These are phyloP conservation scores for Phytophthora ohioensis DNA, from an alignment of 352 stramenopile genomes.

Conservation along the genomic window DNA sequence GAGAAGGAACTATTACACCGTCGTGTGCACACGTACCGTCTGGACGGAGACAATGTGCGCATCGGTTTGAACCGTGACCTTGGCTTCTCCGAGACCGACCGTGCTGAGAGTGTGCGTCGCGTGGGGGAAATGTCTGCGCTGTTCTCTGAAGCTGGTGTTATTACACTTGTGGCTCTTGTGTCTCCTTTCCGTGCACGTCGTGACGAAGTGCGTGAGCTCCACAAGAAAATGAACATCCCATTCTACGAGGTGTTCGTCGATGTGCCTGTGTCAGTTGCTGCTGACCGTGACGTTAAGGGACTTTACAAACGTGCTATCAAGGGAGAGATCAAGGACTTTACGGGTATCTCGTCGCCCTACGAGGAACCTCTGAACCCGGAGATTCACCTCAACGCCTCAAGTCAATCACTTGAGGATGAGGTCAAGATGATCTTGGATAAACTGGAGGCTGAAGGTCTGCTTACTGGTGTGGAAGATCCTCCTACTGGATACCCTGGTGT, in stretches of 20 bases:
- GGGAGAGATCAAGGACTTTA: conserved; percentile 99
- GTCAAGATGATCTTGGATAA: conserved; percentile 70
- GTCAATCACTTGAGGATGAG: conserved; percentile 94
- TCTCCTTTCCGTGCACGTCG: conserved; percentile 95
- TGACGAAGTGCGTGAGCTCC: conserved; percentile 94
- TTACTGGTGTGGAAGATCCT: conserved; percentile 65
- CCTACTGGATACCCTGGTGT: conserved; percentile 76
- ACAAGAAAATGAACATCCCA: conserved; percentile 93
- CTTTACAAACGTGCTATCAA: conserved; percentile 94
- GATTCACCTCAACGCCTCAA: conserved; percentile 95
- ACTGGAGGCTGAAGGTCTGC: conserved; percentile 63
- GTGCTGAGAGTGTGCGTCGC: conserved; percentile 96
- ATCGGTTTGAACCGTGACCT: conserved; percentile 98
- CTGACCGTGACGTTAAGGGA: conserved; percentile 97
- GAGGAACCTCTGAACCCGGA: conserved; percentile 95
- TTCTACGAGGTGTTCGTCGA: conserved; percentile 99
- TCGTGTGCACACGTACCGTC: conserved; percentile 96
- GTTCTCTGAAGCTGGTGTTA: conserved; percentile 96
- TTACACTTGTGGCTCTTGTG: conserved; percentile 98
- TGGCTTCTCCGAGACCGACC: conserved; percentile 95
- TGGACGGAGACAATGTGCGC: conserved; percentile 99
- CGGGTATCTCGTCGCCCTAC: conserved; percentile 98
- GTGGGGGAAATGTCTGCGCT: conserved; percentile 97
- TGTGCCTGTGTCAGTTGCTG: conserved; percentile 96
- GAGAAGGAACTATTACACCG: conserved; percentile 95